Conservation (phyloP, 371 early-diverging fungal species). For the Parasitella parasitica region DNA sequence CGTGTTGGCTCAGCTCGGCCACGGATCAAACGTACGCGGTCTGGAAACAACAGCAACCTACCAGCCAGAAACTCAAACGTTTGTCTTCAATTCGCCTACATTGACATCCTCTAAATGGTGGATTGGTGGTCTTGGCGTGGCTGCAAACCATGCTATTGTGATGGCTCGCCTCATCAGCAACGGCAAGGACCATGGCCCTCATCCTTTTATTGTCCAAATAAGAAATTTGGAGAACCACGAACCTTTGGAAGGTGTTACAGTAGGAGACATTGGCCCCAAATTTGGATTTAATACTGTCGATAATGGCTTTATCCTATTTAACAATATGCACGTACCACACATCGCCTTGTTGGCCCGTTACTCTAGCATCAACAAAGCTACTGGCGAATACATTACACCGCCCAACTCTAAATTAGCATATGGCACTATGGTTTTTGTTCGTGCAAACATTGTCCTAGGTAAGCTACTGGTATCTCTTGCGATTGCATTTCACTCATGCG, state of each 20-base stretch:
- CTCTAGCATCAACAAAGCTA: conserved; percentile 60
- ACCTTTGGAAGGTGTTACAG: conserved; percentile 66
- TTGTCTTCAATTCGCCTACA: conserved; percentile 76
- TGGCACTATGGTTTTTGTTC: conserved; percentile 81
- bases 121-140: conserved; percentile 86
- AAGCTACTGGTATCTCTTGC: not conserved
- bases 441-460: conserved; percentile 62
- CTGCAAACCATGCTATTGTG: conserved; percentile 79
- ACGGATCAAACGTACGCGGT: conserved; percentile 80
- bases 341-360: conserved; percentile 72
- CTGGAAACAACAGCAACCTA: conserved; percentile 88
- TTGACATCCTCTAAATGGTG: conserved; percentile 84
- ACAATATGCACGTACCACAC: conserved; percentile 71
- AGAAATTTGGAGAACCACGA: conserved; percentile 66
- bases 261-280: conserved; percentile 83
- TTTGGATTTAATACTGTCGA: conserved; percentile 80
- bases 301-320: conserved; percentile 83
- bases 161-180: conserved; percentile 74
- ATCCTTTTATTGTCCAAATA: conserved; percentile 77
- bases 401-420: conserved; percentile 77
- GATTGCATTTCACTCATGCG: not conserved
- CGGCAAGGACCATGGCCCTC: conserved; percentile 73
- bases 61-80: conserved; percentile 67
- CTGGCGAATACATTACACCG: conserved; percentile 75
- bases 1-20: no score